A percentile compares a stretch with the other conserved stretches of the same genome.
These are phyloP conservation scores for Exophiala mesophila DNA, from an alignment of 2,329 filamentous ascomycete genomes.

Conservation along the genomic window DNA sequence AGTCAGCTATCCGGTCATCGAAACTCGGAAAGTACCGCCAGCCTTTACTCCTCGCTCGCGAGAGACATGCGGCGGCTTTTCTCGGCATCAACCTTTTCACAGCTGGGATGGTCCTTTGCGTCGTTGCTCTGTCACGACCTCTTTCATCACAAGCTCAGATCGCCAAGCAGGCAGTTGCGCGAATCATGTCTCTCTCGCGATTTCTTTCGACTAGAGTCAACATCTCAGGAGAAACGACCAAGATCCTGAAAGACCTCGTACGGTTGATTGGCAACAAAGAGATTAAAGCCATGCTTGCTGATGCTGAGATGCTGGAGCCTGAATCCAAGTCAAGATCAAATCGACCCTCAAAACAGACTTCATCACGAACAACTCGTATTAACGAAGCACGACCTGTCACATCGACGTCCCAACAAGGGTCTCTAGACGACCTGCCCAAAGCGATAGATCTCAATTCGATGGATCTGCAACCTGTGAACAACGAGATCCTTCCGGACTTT, in stretches of 20 bases:
- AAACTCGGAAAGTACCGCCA: conserved; percentile 14
- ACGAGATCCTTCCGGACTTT: neutral
- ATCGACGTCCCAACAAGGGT: neutral
- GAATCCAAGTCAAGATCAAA: neutral
- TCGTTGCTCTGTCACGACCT: conserved; percentile 40
- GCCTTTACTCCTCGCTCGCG: conserved; percentile 29
- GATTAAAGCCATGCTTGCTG: conserved; percentile 21
- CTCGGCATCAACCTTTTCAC: conserved; percentile 45
- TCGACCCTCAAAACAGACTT: neutral
- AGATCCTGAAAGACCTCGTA: conserved; percentile 19
- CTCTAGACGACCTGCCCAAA: neutral
- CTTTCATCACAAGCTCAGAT: conserved; percentile 41
- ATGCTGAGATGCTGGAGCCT: conserved; percentile 2
- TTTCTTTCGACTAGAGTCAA: conserved; percentile 32
- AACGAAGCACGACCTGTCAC: neutral
- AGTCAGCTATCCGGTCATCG: conserved; percentile 18
- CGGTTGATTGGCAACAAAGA: conserved; percentile 20
- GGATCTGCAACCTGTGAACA: neutral
- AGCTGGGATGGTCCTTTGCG: conserved; percentile 40
- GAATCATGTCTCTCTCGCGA: conserved; percentile 40
- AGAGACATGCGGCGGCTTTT: conserved; percentile 43
- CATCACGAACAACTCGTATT: neutral
- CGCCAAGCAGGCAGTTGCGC: conserved; percentile 40
- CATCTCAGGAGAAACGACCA: conserved; percentile 34
- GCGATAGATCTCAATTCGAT: neutral